Evolutionary conservation across 768 basidiomycete genomes (phyloP), one percentile per base, ranked within the genome.

Genomic region (Russula foetens): DNA sequence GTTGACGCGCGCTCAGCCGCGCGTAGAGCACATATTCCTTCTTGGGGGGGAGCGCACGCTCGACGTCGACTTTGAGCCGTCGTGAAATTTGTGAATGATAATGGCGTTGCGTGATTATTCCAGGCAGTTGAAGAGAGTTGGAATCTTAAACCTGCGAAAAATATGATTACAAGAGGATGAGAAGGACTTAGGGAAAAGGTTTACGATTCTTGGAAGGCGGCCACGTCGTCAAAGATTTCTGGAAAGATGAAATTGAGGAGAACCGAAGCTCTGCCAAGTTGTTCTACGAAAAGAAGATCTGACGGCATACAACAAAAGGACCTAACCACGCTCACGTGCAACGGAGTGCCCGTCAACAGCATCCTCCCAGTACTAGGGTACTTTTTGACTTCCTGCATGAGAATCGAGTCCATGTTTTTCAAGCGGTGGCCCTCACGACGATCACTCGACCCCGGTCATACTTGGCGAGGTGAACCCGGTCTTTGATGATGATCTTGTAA

Each of bases 21-120:
- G 93, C 93, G 62, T 95, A 96, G 0, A 98, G 79, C 2, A 98
- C 84, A 67, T 99, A 99, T 72, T 94, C 92, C 71, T 94, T 94
- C 75, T 92, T 93, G 3, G 90, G 90, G 0, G 97, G 97, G 4
- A 98, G 75, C 28, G 80, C 75, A 57, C 81, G 79, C 65, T 84
- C 81, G 9, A 98, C 96, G 66, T 99, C 97, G 7, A 77, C 84
- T 72, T 98, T 98, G 59, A 98, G 79, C 12, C 97, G 84, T 12
- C 82, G 70, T 97, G 94, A 0, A 98, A 81, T 0, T 88, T 81
- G 29, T 82, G 77, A 60, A 97, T 87, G 66, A 96, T 80, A 43
- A 83, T 77, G 0, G 81, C 73, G 1, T 85, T 83, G 39, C 85
- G 83, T 17, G 79, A 77, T 5, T 79, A 75, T 2, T 81, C 80